These are phyloP conservation scores for Pleurotus cornucopiae DNA, from an alignment of 768 basidiomycete genomes.

Conservation along the genomic window DNA sequence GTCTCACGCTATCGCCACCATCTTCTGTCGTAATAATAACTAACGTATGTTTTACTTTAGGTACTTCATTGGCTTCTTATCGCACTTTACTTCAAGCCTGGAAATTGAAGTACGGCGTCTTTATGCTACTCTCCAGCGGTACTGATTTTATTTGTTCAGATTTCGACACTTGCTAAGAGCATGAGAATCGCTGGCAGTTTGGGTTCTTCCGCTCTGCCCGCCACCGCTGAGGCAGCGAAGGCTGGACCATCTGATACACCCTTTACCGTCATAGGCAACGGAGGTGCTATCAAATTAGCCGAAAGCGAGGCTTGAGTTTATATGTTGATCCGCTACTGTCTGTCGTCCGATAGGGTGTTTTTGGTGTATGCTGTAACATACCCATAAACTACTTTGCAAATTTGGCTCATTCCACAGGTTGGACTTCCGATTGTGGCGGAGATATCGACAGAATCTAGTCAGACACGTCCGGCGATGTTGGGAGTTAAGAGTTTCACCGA, in stretches of 20 bases:
- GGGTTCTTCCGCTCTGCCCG: constrained; percentile 46
- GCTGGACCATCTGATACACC: constrained; percentile 29
- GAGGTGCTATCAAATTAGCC: constrained; percentile 42
- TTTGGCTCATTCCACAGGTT: no score
- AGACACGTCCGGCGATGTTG: no score
- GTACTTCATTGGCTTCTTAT: constrained; percentile 28
- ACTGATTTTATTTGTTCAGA: constrained; percentile 16
- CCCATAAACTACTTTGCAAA: no score
- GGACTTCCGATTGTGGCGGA: no score
- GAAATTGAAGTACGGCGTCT: not conserved
- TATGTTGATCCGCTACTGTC: no score
- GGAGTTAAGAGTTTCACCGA: no score
- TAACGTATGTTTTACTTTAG: constrained; percentile 18
- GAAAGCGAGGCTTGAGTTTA: constrained; percentile 7
- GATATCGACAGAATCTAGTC: no score
- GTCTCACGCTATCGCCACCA: constrained; percentile 11
- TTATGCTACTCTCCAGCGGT: not conserved
- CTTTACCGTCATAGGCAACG: constrained; percentile 57
- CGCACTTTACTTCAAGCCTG: constrained; percentile 28
- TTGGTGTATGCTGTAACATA: no score
- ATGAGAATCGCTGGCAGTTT: constrained; percentile 49
- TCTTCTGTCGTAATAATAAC: no score
- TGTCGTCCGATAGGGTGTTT: no score
- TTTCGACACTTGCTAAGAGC: constrained; percentile 50
- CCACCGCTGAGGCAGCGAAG: constrained; percentile 37